Conservation (phyloP, 805 yeast genomes). For the Yamadazyma nakazawae region DNA sequence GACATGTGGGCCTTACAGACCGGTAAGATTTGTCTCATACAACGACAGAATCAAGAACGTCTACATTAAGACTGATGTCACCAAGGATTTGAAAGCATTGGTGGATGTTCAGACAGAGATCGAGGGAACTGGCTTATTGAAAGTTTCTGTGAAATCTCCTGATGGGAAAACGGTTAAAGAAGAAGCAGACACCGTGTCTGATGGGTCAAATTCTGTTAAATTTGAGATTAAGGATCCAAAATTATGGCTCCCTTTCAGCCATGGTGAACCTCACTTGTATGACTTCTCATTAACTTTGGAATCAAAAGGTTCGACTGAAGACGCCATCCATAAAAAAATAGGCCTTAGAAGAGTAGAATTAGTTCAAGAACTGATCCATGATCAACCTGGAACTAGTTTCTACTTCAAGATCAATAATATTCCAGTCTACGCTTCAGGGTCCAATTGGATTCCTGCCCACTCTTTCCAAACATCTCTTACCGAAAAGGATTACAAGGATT, state of each 20-base stretch:
- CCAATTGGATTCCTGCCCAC: slow-evolving; percentile 51
- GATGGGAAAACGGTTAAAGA: slow-evolving; percentile 8
- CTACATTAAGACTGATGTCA: slow-evolving; percentile 16
- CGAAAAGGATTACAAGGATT: slow-evolving; percentile 31
- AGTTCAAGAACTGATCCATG: slow-evolving; percentile 26
- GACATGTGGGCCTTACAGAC: slow-evolving; percentile 45
- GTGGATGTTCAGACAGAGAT: slow-evolving; percentile 13
- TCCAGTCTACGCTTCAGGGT: slow-evolving; percentile 39
- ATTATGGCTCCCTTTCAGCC: slow-evolving; percentile 41
- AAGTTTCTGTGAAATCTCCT: slow-evolving; percentile 14
- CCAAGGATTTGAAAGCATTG: slow-evolving; percentile 7
- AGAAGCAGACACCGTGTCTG: background rate
- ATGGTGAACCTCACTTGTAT: slow-evolving; percentile 37
- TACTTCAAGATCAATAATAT: slow-evolving; percentile 40
- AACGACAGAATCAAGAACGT: slow-evolving; percentile 16
- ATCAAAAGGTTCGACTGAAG: background rate
- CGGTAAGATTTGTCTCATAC: slow-evolving; percentile 26
- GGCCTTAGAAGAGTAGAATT: slow-evolving; percentile 44
- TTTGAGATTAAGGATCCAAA: slow-evolving; percentile 23
- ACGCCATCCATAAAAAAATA: slow-evolving; percentile 21
- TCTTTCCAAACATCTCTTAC: slow-evolving; percentile 32
- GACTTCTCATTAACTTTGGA: slow-evolving; percentile 16
- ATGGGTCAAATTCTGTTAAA: slow-evolving; percentile 7
- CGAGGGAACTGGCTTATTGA: slow-evolving; percentile 2
- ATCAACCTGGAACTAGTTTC: slow-evolving; percentile 38